phyloP scores from a whole-genome alignment of 305 asterid genomes.

The Rubia peregrina region DNA sequence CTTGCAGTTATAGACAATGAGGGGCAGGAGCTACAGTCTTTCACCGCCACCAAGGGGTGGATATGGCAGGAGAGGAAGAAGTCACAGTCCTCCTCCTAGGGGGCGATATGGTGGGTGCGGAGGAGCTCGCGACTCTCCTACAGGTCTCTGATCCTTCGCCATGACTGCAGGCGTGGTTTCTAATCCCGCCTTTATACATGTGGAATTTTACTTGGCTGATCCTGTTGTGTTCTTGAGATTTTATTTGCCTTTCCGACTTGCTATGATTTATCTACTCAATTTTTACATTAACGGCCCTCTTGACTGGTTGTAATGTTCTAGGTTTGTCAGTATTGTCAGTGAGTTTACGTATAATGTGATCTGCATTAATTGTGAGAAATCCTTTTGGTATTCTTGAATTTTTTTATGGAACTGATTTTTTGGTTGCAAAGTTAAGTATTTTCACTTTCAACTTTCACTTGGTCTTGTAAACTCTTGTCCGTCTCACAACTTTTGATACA shows the following conservation, averaged over 20 bases:
- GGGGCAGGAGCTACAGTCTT: constrained; percentile 87
- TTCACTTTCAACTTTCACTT: not conserved
- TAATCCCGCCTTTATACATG: not conserved
- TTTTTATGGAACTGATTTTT: not conserved
- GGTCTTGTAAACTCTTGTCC: not conserved
- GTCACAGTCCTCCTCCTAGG: constrained; percentile 48
- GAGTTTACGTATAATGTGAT: not conserved
- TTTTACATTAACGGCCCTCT: not conserved
- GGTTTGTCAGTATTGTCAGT: not conserved
- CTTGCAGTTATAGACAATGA: constrained; percentile 32
- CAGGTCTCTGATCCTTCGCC: constrained; percentile 71
- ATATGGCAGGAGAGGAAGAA: constrained; percentile 65
- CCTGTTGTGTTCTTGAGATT: not conserved
- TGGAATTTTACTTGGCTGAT: not conserved
- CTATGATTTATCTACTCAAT: not conserved
- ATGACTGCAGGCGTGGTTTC: constrained; percentile 61
- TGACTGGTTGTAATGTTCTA: not conserved
- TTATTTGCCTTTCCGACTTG: not conserved
- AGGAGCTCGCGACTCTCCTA: constrained; percentile 63
- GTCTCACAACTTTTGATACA: not conserved
- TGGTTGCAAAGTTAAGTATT: not conserved
- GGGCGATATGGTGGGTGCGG: constrained; percentile 51
- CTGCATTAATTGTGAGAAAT: not conserved
- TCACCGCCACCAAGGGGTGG: constrained; percentile 85
- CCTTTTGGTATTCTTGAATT: not conserved